These are phyloP conservation scores for Penstemon newberryi DNA, from an alignment of 257 asterid genomes.

Conservation along the genomic window DNA sequence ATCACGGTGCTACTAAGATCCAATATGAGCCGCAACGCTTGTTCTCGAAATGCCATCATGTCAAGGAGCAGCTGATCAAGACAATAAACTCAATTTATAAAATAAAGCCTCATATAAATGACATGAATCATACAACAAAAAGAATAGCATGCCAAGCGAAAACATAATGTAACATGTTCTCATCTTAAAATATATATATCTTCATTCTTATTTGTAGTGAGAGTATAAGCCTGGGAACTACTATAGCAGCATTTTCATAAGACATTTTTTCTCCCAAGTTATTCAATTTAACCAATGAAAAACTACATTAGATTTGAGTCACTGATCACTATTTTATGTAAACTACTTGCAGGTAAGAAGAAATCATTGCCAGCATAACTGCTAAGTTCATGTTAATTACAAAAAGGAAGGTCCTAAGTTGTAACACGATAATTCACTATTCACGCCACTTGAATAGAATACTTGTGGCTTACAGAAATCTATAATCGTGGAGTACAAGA, in stretches of 20 bases:
- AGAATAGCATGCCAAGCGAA: slow-evolving; percentile 21
- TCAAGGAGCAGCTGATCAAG: slow-evolving; percentile 89
- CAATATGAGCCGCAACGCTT: slow-evolving; percentile 93
- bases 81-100: slow-evolving; percentile 30
- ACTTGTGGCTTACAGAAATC: neutral
- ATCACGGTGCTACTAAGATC: slow-evolving; percentile 98
- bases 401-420: slow-evolving; percentile 7
- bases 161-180: slow-evolving; percentile 3
- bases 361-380: slow-evolving; percentile 24
- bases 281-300: slow-evolving; percentile 15
- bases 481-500: slow-evolving; percentile 15
- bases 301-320: slow-evolving; percentile 11
- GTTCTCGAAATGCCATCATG: slow-evolving; percentile 97
- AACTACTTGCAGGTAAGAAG: neutral
- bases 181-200: neutral
- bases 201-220: slow-evolving; percentile 10
- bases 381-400: neutral
- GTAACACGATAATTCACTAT: slow-evolving; percentile 15
- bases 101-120: neutral
- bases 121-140: slow-evolving; percentile 4
- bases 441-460: neutral
- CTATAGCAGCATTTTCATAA: neutral
- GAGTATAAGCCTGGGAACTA: slow-evolving; percentile 16
- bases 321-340: neutral
- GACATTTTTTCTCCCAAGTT: slow-evolving; percentile 6